Evolutionary conservation across 192 early-diverging fungal genomes (phyloP), one percentile per base, ranked within the genome.

Genomic region (Coemansia sp.): DNA sequence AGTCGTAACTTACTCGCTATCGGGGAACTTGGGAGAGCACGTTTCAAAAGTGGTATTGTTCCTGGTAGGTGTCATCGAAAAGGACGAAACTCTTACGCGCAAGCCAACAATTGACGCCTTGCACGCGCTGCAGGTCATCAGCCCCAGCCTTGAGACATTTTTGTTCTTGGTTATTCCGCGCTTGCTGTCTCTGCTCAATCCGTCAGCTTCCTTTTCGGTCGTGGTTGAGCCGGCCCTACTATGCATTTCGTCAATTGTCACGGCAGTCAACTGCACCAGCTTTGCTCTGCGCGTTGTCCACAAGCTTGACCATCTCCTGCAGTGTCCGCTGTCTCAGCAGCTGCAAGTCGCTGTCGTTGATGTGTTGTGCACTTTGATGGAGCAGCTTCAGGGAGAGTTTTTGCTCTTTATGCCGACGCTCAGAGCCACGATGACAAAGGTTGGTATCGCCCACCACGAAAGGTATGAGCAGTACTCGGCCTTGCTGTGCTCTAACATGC

Each of bases 261-360:
- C 84, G 36, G 89, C 91, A 34, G 89, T 95, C 39, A 93, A 90
- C 66, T 88, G 97, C 72, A 82, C 87, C 11, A 92, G 95, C 66
- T 91, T 95, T 72, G 91, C 95, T 2, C 92, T 93, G 21, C 87
- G 94, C 42, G 92, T 99, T 60, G 91, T 97, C 35, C 93, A 96
- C 64, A 92, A 91, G 18, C 76, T 99, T 25, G 88, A 94, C 25
- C 85, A 93, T 11, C 85, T 95, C 21, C 76, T 97, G 28, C 85
- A 87, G 8, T 59, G 77, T 12, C 34, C 63, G 12, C 59, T 59
- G 42, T 33, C 75, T 3, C 70, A 64, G 23, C 88, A 91, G 16
- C 62, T 95, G 66, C 82, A 88, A n/a, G 76, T 74, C 2, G 84
- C 84, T 9, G 85, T 87, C 7, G 89, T 97, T 85, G 91, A 97